phyloP scores from a whole-genome alignment of 768 basidiomycete species.

The Suillus cothurnatus region DNA sequence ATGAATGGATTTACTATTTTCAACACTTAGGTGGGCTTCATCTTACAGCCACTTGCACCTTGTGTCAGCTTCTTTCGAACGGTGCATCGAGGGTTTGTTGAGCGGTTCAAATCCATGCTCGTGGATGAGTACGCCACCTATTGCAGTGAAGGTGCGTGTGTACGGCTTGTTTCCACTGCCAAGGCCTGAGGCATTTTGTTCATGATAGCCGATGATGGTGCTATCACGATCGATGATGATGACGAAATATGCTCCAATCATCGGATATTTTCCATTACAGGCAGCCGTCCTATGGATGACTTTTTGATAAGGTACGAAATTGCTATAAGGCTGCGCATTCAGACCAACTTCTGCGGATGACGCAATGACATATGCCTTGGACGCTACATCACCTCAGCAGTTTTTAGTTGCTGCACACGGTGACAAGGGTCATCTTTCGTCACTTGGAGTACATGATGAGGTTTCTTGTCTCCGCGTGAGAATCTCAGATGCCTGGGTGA shows the following conservation, averaged over 20 bases:
- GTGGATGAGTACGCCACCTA: not conserved
- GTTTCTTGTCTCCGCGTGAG: not conserved
- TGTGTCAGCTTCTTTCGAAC: not conserved
- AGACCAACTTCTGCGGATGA: not conserved
- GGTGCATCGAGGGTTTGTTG: not conserved
- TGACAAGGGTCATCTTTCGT: not conserved
- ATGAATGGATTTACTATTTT: not conserved
- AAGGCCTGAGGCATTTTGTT: not conserved
- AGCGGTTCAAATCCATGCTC: not conserved
- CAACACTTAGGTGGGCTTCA: not conserved
- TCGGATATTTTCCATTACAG: not conserved
- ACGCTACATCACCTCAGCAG: not conserved
- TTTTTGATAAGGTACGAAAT: not conserved
- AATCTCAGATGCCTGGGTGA: not conserved
- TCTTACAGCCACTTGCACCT: not conserved
- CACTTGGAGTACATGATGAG: not conserved
- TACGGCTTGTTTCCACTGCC: not conserved
- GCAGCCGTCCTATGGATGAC: not conserved
- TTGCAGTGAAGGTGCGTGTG: not conserved
- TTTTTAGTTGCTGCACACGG: not conserved
- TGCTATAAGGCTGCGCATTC: not conserved
- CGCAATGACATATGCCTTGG: not conserved
- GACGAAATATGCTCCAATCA: not conserved
- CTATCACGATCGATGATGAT: not conserved
- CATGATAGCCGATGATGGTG: not conserved